phyloP scores from a whole-genome alignment of 2,329 filamentous ascomycete genomes.

The Phaeosphaeriaceae sp. region DNA sequence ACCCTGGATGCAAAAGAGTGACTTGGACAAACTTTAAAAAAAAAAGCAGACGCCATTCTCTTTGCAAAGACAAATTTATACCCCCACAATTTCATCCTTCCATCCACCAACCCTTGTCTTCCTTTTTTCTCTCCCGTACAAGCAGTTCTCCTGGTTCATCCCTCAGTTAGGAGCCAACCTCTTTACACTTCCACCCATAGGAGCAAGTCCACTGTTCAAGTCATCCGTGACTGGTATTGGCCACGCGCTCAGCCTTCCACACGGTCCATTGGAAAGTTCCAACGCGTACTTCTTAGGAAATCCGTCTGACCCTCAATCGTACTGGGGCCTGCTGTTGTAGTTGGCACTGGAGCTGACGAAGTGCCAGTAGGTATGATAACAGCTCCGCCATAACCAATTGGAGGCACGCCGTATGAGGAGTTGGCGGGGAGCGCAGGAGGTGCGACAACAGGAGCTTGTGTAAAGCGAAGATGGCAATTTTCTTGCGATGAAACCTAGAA shows the following conservation, averaged over 20 bases:
- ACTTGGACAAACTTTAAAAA: constrained; percentile 18
- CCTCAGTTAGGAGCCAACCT: not conserved
- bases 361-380: constrained; percentile 10
- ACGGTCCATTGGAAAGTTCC: constrained; percentile 30
- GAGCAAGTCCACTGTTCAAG: constrained; percentile 1
- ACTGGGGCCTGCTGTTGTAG: constrained; percentile 5
- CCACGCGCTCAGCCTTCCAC: constrained; percentile 26
- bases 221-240: constrained; percentile 9
- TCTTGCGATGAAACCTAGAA: constrained; percentile 25
- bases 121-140: not conserved
- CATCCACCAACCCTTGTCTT: not conserved
- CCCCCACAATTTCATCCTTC: not conserved
- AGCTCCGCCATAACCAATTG: not conserved
- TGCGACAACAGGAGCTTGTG: constrained; percentile 11
- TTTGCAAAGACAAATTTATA: not conserved
- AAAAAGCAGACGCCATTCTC: too few relatives aligned
- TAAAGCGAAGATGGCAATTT: constrained; percentile 34
- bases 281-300: constrained; percentile 22
- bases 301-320: constrained; percentile 21
- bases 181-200: constrained; percentile 2
- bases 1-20: constrained; percentile 26
- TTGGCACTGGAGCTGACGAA: constrained; percentile 2
- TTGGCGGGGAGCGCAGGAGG: constrained; percentile 1
- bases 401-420: not conserved
- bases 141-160: too few relatives aligned